Evolutionary conservation across 2,329 filamentous ascomycete species (phyloP), one percentile per base, ranked within the genome.

Genomic region (Sarocladium strictum): DNA sequence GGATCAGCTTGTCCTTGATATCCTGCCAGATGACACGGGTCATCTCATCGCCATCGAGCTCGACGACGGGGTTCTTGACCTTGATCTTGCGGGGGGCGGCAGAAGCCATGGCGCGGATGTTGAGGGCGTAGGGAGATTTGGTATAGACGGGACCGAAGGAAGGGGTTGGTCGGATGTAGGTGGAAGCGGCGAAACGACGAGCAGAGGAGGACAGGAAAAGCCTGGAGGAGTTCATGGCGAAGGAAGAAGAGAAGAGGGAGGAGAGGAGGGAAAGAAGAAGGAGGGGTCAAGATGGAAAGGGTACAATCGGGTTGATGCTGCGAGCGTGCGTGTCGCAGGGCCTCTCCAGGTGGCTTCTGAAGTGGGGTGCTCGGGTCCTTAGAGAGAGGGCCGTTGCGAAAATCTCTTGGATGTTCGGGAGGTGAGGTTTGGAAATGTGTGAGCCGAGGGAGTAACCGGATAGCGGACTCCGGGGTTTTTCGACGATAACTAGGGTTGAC

Each of bases 1-100:
- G 81, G 75, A 97, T 97, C 79, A 97, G 93, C 82, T 95, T 96
- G 77, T 97, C 89, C 83, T 97, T 97, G 83, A 99, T 99, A 73
- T 89, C 86, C 79, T 97, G 80, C 94, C 94, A 99, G 79, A 99
- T 99, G 72, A 99, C 92, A 67, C 94, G 83, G 65, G 94, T 99
- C 94, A 97, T 97, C 86, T 91, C 84, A 65, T 87, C 84, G 67
- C 93, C 93, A 72, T 97, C 93, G 66, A 97, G 84, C 79, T 97
- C 94, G 72, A 99, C 94, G 71, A 99, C 86, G 62, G 94, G 94
- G 76, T 96, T 97, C 85, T 96, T 92, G 79, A 99, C 94, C 84
- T 96, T 94, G 83, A 97, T 97, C 87, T 97, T 99, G 68, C 82
- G 78, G 64, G 61, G 51, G 61, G 79, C 71, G 55, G 63, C 54